These are phyloP conservation scores for Candida anglica DNA, from an alignment of 805 yeast species.

Conservation along the genomic window DNA sequence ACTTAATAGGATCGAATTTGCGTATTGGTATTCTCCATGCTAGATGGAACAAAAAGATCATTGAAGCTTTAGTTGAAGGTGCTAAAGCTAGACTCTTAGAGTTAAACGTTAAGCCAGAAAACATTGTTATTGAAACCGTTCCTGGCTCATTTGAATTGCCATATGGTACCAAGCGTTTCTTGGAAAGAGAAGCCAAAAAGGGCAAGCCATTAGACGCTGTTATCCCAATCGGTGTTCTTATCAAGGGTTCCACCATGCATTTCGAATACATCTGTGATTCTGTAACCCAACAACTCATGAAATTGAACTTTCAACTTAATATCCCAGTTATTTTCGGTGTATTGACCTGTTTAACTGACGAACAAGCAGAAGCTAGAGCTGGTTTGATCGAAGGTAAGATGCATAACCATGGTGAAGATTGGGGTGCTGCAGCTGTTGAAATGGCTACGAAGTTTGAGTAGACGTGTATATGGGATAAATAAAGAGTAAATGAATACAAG, in stretches of 20 bases:
- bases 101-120: conserved; percentile 70
- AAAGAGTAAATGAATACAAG: no score
- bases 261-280: conserved; percentile 96
- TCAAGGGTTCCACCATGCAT: conserved; percentile 97
- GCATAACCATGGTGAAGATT: conserved; percentile 97
- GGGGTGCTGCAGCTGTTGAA: conserved; percentile 99
- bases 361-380: conserved; percentile 90
- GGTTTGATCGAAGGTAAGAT: conserved; percentile 69
- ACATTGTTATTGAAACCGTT: conserved; percentile 77
- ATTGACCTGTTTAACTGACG: conserved; percentile 88
- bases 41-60: conserved; percentile 84
- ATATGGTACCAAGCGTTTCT: conserved; percentile 60
- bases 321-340: conserved; percentile 92
- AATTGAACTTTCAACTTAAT: conserved; percentile 61
- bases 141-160: conserved; percentile 97
- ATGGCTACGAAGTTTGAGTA: conserved; percentile 49
- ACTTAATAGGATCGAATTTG: conserved; percentile 44
- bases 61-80: conserved; percentile 77
- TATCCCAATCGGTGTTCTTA: conserved; percentile 89
- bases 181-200: conserved; percentile 37
- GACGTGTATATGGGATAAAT: background rate
- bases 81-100: conserved; percentile 56
- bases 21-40: conserved; percentile 90
- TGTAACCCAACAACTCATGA: conserved; percentile 81
- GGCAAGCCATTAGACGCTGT: conserved; percentile 70